These are phyloP conservation scores for Casuarina glauca DNA, from an alignment of 306 rosid genomes.

Conservation along the genomic window DNA sequence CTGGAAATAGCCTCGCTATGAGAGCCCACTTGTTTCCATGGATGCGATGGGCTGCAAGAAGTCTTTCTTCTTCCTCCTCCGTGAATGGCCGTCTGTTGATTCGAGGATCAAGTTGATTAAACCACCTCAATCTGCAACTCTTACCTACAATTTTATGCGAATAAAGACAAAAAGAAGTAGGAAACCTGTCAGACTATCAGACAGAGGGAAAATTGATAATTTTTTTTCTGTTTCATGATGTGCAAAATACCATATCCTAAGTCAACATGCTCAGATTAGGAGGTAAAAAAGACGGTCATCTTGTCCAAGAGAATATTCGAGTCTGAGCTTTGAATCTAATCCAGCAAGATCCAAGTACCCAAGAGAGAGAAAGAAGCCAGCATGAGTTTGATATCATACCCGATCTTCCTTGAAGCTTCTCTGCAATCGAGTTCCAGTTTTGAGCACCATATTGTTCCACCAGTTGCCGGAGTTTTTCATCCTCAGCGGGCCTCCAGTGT, in stretches of 20 bases:
- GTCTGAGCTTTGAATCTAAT: constrained; percentile 18
- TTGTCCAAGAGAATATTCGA: constrained; percentile 17
- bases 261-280: constrained; percentile 2
- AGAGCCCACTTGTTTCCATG: constrained; percentile 99
- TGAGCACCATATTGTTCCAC: constrained; percentile 88
- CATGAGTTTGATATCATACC: constrained; percentile 35
- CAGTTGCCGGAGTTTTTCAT: constrained; percentile 74
- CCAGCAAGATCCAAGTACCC: background rate
- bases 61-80: constrained; percentile 88
- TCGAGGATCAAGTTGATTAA: constrained; percentile 93
- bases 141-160: constrained; percentile 46
- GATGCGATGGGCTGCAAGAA: constrained; percentile 73
- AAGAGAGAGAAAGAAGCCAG: background rate
- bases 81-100: constrained; percentile 87
- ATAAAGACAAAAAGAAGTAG: background rate
- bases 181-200: background rate
- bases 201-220: background rate
- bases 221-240: background rate
- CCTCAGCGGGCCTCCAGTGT: constrained; percentile 94
- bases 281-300: background rate
- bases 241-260: background rate
- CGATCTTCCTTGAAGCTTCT: constrained; percentile 96
- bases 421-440: constrained; percentile 95
- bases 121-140: constrained; percentile 97
- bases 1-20: constrained; percentile 84